phyloP scores from a whole-genome alignment of 768 basidiomycete genomes.

The Calocybe indica region DNA sequence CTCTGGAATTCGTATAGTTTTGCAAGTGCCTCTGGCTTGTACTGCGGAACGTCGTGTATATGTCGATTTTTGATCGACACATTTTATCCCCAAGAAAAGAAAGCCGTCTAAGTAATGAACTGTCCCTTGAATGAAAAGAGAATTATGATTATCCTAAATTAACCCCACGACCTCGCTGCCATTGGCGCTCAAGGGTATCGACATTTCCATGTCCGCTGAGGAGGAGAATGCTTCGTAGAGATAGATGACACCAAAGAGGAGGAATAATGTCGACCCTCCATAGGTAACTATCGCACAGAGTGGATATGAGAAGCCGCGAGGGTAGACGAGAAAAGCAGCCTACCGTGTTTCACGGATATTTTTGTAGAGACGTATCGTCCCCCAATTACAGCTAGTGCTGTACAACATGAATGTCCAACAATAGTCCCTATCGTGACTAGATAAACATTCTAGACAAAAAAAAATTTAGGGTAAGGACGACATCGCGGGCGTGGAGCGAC shows the following conservation, averaged over 20 bases:
- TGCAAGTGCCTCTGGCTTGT: too few species aligned
- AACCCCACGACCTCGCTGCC: too few species aligned
- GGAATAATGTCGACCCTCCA: constrained; percentile 75
- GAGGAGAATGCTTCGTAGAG: constrained; percentile 54
- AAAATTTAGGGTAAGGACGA: neutral
- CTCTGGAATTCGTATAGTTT: too few species aligned
- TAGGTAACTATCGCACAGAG: constrained; percentile 57
- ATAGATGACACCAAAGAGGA: constrained; percentile 79
- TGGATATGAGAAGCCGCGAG: neutral
- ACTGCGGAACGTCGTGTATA: too few species aligned
- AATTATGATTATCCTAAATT: too few species aligned
- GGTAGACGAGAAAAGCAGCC: constrained; percentile 20
- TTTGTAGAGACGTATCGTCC: constrained; percentile 90
- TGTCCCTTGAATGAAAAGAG: too few species aligned
- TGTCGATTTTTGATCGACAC: too few species aligned
- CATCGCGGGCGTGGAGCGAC: neutral
- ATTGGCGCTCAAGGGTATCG: too few species aligned
- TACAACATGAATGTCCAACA: constrained; percentile 83
- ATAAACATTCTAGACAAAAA: constrained; percentile 70
- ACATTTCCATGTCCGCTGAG: constrained; percentile 29
- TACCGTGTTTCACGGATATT: constrained; percentile 93
- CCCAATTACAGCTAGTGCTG: constrained; percentile 85
- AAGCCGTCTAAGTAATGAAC: too few species aligned
- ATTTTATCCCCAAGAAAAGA: too few species aligned
- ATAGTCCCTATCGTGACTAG: constrained; percentile 88